phyloP scores from a whole-genome alignment of 768 basidiomycete species.

The Boletus subparvulus region DNA sequence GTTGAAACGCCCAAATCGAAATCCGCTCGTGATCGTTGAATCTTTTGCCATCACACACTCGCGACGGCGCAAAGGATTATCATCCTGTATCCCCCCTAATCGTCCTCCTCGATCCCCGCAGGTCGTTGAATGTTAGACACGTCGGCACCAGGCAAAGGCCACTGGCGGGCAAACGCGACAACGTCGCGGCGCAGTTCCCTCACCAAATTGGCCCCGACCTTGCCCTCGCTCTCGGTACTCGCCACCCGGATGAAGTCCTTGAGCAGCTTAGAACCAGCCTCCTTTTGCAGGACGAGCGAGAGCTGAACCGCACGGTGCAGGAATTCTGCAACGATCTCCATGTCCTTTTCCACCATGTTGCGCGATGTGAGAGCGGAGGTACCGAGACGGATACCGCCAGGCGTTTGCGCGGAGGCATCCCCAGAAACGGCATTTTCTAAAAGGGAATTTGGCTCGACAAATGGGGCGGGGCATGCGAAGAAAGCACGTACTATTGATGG shows the following conservation, averaged over 20 bases:
- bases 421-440: slow-evolving; percentile 96
- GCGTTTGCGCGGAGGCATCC: slow-evolving; percentile 91
- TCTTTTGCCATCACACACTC: slow-evolving; percentile 38
- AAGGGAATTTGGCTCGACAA: background rate
- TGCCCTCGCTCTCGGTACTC: slow-evolving; percentile 63
- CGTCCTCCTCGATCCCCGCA: slow-evolving; percentile 61
- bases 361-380: slow-evolving; percentile 94
- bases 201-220: slow-evolving; percentile 69
- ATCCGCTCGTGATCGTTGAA: slow-evolving; percentile 51
- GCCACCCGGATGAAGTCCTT: slow-evolving; percentile 94
- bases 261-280: slow-evolving; percentile 90
- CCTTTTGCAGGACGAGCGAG: slow-evolving; percentile 85
- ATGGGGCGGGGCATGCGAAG: background rate
- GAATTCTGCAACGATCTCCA: slow-evolving; percentile 85
- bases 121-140: slow-evolving; percentile 50
- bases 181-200: slow-evolving; percentile 80
- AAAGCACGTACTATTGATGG: slow-evolving; percentile 78
- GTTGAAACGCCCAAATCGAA: slow-evolving; percentile 34
- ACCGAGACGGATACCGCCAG: slow-evolving; percentile 96
- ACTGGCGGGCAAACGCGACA: slow-evolving; percentile 72
- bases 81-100: slow-evolving; percentile 14
- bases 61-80: slow-evolving; percentile 2
- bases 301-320: slow-evolving; percentile 94
- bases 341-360: slow-evolving; percentile 85
- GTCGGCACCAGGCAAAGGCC: slow-evolving; percentile 91